Evolutionary conservation across 2,329 filamentous ascomycete species (phyloP).

Genomic region (Macrophomina tecta): DNA sequence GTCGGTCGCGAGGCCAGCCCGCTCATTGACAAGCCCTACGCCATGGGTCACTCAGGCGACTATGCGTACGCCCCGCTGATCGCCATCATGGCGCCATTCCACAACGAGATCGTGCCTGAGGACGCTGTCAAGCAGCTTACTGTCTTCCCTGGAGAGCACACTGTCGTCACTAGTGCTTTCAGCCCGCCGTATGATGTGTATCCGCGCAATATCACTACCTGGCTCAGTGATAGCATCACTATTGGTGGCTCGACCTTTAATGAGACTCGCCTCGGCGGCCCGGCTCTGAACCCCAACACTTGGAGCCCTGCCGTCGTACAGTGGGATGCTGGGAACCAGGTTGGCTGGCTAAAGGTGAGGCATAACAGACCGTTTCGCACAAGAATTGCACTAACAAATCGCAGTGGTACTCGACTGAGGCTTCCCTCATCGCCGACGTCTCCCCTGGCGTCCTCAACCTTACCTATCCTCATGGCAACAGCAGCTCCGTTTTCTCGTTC

Average conservation of each 20-base stretch:
- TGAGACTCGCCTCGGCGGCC: conserved; percentile 63
- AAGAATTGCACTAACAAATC: conserved; percentile 10
- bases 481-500: conserved; percentile 58
- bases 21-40: conserved; percentile 47
- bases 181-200: conserved; percentile 65
- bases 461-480: conserved; percentile 60
- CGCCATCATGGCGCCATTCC: conserved; percentile 59
- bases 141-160: conserved; percentile 60
- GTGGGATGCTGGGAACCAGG: conserved; percentile 52
- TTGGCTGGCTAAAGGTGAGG: conserved; percentile 40
- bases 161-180: conserved; percentile 59
- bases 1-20: conserved; percentile 45
- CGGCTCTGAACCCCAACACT: conserved; percentile 55
- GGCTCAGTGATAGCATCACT: conserved; percentile 62
- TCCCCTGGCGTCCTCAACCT: conserved; percentile 52
- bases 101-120: conserved; percentile 55
- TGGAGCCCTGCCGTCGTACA: conserved; percentile 68
- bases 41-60: conserved; percentile 66
- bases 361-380: conserved; percentile 33
- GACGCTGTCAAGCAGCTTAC: conserved; percentile 48
- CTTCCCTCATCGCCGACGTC: conserved; percentile 50
- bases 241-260: conserved; percentile 67
- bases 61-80: conserved; percentile 65
- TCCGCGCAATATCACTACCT: conserved; percentile 65
- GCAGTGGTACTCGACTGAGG: conserved; percentile 50